These are phyloP conservation scores for Blepharisma japonicum DNA, from an alignment of 73 alveolate genomes.

Conservation along the genomic window DNA sequence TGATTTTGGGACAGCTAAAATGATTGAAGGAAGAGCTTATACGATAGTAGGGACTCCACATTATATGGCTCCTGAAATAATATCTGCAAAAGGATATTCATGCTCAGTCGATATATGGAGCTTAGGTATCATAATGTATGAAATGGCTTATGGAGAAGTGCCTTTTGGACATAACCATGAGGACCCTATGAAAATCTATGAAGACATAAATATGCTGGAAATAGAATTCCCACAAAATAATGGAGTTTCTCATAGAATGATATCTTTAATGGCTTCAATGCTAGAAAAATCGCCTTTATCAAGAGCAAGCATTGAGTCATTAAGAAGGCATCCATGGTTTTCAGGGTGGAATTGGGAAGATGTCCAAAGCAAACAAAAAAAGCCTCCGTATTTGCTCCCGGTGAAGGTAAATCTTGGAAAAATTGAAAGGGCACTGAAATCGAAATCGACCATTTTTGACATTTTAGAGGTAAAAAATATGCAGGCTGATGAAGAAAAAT, in stretches of 20 bases:
- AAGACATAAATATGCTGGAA: no score
- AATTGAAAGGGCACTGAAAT: no score
- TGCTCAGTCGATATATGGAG: slow-evolving; percentile 25
- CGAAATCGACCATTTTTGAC: no score
- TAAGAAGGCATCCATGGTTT: slow-evolving; percentile 25
- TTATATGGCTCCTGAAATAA: slow-evolving; percentile 31
- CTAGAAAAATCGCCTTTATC: not conserved
- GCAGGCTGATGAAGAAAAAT: no score
- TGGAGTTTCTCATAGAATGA: no score
- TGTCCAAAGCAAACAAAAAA: not conserved
- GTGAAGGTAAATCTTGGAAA: no score
- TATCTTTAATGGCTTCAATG: not conserved
- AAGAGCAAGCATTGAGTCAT: slow-evolving; percentile 16
- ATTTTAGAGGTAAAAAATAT: no score
- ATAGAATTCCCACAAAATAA: no score
- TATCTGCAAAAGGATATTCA: slow-evolving; percentile 3
- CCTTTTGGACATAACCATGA: slow-evolving; percentile 14
- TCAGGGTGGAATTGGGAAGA: slow-evolving; percentile 27
- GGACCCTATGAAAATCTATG: not conserved
- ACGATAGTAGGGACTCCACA: slow-evolving; percentile 28
- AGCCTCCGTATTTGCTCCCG: not conserved
- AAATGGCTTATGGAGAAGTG: not conserved
- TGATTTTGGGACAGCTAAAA: slow-evolving; percentile 14
- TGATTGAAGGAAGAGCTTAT: slow-evolving; percentile 27
- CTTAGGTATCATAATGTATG: slow-evolving; percentile 27